A percentile compares a stretch with the other conserved stretches of the same genome.
Evolutionary conservation across 2,329 filamentous ascomycete species (phyloP).

Genomic region (Diaporthe ampelina): DNA sequence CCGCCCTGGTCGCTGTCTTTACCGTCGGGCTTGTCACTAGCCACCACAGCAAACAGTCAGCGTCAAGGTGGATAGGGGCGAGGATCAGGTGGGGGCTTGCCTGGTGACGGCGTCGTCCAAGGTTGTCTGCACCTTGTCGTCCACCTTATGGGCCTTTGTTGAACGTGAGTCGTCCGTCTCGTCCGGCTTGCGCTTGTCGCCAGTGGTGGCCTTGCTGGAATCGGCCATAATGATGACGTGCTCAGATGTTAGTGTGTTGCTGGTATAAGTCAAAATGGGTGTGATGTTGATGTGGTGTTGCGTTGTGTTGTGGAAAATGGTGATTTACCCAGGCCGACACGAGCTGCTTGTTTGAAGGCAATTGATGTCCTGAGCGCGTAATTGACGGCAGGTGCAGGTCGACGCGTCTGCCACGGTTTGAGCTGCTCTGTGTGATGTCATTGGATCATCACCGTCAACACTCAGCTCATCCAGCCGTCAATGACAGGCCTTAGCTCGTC

Average conservation of each 20-base stretch:
- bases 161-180: not conserved
- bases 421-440: slow-evolving; percentile 27
- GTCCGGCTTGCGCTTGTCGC: slow-evolving; percentile 39
- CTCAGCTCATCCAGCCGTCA: not conserved
- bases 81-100: not conserved
- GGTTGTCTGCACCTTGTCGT: slow-evolving; percentile 37
- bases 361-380: no score
- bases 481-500: not conserved
- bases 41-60: not conserved
- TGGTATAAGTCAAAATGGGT: not conserved
- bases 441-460: slow-evolving; percentile 16
- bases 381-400: no score
- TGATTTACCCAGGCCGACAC: no score
- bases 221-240: not conserved
- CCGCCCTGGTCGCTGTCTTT: slow-evolving; percentile 47
- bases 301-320: not conserved
- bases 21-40: slow-evolving; percentile 41
- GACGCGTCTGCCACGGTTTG: slow-evolving; percentile 14
- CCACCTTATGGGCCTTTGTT: slow-evolving; percentile 35
- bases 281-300: not conserved
- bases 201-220: not conserved
- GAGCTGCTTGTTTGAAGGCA: no score
- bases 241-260: not conserved
- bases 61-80: no score
- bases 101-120: slow-evolving; percentile 35